Base-by-base conservation (phyloP, 148 eudicot genomes). In the Rhododendron mucronatum region DNA sequence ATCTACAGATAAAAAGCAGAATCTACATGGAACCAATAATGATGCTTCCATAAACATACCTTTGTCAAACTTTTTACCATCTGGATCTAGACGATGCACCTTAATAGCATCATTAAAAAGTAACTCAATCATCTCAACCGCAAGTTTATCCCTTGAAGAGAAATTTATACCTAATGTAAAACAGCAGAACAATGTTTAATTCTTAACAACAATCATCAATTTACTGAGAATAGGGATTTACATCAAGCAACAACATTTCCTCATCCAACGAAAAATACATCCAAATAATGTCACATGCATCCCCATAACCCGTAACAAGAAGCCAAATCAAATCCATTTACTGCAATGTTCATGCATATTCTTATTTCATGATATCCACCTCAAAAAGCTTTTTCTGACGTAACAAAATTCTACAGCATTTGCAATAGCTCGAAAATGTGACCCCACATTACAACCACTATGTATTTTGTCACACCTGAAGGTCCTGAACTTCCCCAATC, bases 11-110 rank as follows among this genome's bases (percentile, higher is more conserved):
- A 37, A 51, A 33, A 45, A 71, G 16, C 12, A 23, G 37, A 69
- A 73, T 73, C 67, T 81, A 33, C 4, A 80, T 6, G 41, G 55
- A 71, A 85, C 39, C 37, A 30, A 5, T 33, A 28, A 7, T 61
- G 8, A 53, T 35, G 61, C 26, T 23, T 75, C 39, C 61, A 13
- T 3, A 69, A 78, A 53, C 74, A 57, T 90, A 90, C 93, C 92
- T 90, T 92, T 92, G 83, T 92, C 93, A 86, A 85, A 92, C 44
- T 81, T 87, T 85, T 92, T 87, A 63, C 88, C 88, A 81, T 87
- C 89, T 44, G 85, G 84, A 79, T 90, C 90, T 16, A 86, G 51
- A 20, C 80, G 47, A 30, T 57, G 28, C 63, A 92, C 91, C 82
- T 89, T 84, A 57, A 92, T 88, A 35, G 84, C 61, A 63, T 90